Percentiles rank a stretch among this genome's conserved stretches.
phyloP scores from a whole-genome alignment of 2,329 filamentous ascomycete genomes.

The Claviceps sp. region DNA sequence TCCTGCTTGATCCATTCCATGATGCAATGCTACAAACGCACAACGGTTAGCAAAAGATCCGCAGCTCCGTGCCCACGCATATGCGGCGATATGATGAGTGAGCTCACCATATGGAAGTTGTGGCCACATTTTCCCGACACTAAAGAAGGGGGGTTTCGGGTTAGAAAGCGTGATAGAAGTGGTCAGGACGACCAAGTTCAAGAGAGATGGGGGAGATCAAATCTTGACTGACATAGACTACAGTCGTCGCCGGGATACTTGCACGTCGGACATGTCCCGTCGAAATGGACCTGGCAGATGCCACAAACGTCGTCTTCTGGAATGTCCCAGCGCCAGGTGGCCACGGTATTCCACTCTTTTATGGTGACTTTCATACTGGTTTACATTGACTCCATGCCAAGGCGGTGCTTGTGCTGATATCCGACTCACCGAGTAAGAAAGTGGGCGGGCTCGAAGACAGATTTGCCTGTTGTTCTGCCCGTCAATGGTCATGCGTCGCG shows the following conservation, averaged over 20 bases:
- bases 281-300: slow-evolving; percentile 96
- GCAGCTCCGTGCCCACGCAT: background rate
- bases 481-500: background rate
- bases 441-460: background rate
- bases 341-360: slow-evolving; percentile 84
- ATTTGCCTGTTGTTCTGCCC: background rate
- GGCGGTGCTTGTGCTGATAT: background rate
- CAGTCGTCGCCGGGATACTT: slow-evolving; percentile 97
- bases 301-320: slow-evolving; percentile 96
- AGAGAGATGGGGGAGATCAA: background rate
- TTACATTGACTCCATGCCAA: background rate
- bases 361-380: slow-evolving; percentile 82
- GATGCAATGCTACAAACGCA: slow-evolving; percentile 65
- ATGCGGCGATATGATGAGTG: background rate
- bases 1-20: slow-evolving; percentile 94
- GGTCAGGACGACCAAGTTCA: background rate
- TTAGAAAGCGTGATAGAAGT: background rate
- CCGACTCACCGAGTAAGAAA: background rate
- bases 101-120: slow-evolving; percentile 84
- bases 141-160: slow-evolving; percentile 22
- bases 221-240: slow-evolving; percentile 56
- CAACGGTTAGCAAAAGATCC: slow-evolving; percentile 1
- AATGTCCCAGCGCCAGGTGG: slow-evolving; percentile 95
- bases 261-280: slow-evolving; percentile 94
- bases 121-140: slow-evolving; percentile 95